Base-by-base conservation (phyloP, 2,329 filamentous ascomycete species). In the Aspergillus puulaauensis region DNA sequence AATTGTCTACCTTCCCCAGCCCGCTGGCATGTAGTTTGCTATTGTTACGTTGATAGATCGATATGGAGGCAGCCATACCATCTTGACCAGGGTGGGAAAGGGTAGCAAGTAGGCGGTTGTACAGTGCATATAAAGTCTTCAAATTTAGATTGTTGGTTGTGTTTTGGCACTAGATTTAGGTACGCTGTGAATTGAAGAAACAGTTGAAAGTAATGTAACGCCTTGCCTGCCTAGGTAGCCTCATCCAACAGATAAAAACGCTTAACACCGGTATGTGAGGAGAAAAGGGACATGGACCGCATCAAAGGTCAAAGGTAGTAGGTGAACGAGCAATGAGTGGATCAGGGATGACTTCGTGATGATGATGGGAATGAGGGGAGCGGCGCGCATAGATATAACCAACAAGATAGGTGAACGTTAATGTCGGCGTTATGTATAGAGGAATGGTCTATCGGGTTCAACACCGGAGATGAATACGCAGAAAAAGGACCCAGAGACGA, bases 221-320 rank as follows among this genome's bases (percentile, higher is more conserved):
- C 68, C 69, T 66, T 62, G 61, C 65, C 68, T 66, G 64, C 50
- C 50, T 53, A 61, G 63, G 63, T 65, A 61, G 64, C 61, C 61
- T 54, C 37, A 49, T 56, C 60, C 57, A 58, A 64, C 51, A 62
- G 58, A 31, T 43, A 39, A 51, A 56, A 61, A 66, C 68, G 68
- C 68, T 70, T 66, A 69, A 72, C 68, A 69, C 68, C 62, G 31
- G 61, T 44, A 58, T 54, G 53, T 52, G 37, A 57, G 23, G 35
- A 15, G 23, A 48, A 56, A 57, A 56, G 39, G 52, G 54, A 50
- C 41, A 41, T 53, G 31, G 9, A 31, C 9, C 27, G 27, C 27
- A 31, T 11, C 27, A 31, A 31, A 27, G 24, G 24, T 27, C 24
- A 27, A 27, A 31, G 27, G 27, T 31, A 31, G 27, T 31, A 31